Evolutionary conservation across 129 eudicot species (phyloP), one percentile per base, ranked within the genome.

Genomic region (Flaveria bidentis): DNA sequence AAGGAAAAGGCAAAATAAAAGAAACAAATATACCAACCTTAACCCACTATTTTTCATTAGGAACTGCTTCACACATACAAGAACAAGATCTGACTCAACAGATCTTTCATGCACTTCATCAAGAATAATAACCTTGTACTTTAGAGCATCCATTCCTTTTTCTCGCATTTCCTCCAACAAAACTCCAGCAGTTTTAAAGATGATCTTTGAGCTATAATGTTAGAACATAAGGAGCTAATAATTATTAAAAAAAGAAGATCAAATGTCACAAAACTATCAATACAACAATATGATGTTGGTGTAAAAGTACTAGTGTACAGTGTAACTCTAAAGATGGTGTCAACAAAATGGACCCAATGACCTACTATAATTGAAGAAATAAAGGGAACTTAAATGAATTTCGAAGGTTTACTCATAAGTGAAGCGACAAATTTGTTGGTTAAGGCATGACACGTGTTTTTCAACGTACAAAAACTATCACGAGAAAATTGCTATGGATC

Each of bases 61-160:
- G 82, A 85, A 89, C 83, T 91, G 98, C 88, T 94, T 94, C 81
- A 91, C 88, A 65, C 98, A 91, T 71, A 94, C 91, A 80, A 94
- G 98, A 82, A 91, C 97, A 70, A 94, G 97, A 89, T 94, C 98
- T 26, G 98, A 94, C 78, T 94, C 98, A 28, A 91, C 96, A 75
- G 98, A 94, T 84, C 98, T 81, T 86, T 94, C 98, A 82, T 94
- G 98, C 78, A 94, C 97, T 87, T 94, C 98, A 72, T 94, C 98
- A 41, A 94, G 91, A 77, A 94, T 90, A 70, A 94, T 88, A 71
- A 86, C 97, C 84, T 94, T 94, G 87, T 91, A 94, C 74, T 86
- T 94, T 1, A 94, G 83, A 12, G 98, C 98, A 60, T 85, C 85
- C 58, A 83, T 42, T 42, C 98, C 98, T 80, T 89, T 94, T 77